Evolutionary conservation across 345 rosid genomes (phyloP), one percentile per base, ranked within the genome.

Genomic region (Toxicodendron radicans): DNA sequence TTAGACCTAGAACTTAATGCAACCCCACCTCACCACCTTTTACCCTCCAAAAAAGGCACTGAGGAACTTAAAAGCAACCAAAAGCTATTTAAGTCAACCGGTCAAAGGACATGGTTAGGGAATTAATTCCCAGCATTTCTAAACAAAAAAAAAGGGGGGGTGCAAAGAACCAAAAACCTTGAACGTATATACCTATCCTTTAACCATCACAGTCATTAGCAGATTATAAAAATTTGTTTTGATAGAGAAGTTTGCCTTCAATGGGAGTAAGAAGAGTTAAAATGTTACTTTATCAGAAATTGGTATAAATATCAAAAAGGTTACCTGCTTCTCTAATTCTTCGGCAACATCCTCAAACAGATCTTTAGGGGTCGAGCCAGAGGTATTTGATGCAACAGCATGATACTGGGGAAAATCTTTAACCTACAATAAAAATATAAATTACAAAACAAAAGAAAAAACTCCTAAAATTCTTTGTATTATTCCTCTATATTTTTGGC

Each of bases 291-390:
- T 24, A 35, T 35, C 32, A 72, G 8, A 56, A 23, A 60, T 48
- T 10, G 24, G n/a, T 30, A 57, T 10, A 56, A 17, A 73, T 16
- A 74, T 38, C 41, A 6, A 14, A 46, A 64, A 68, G 62, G 51
- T 64, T 54, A 93, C 99, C 93, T 89, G 94, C 64, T 88, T 89
- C 76, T 93, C 96, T 79, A 93, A 80, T 64, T 91, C 95, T 81
- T 91, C 97, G 68, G 78, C 62, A 56, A 93, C 84, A 89, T 90
- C 98, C 82, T 93, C 99, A 77, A 93, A 95, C 88, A 95, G 87
- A 75, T 95, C 98, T 85, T 88, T 95, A 0, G 99, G 98, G 24
- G 89, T 89, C 71, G 98, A 95, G 73, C 99, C 99, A 57, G 92
- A 91, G 14, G 76, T 85, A 51, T 95, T 95, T 66, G 91, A 83